phyloP scores from a whole-genome alignment of 148 eudicot species.

The Pharnaceum exiguum region DNA sequence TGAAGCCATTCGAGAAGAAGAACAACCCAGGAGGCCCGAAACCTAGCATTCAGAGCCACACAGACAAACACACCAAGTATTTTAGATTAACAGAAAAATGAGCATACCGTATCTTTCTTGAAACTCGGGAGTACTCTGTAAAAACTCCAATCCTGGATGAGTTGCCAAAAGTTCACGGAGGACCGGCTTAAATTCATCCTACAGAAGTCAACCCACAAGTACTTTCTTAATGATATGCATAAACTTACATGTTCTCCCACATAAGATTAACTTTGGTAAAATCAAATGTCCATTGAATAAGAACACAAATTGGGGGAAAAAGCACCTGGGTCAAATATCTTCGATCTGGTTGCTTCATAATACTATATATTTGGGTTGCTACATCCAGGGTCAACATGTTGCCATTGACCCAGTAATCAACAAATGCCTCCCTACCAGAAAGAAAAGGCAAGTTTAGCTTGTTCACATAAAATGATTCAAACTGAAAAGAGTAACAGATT shows the following conservation, averaged over 20 bases:
- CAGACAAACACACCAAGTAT: too few species aligned
- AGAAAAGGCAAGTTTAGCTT: too few species aligned
- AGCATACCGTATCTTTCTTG: conserved; percentile 92
- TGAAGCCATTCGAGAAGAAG: too few species aligned
- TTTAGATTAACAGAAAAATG: background rate
- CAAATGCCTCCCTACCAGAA: conserved; percentile 94
- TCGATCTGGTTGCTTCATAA: conserved; percentile 73
- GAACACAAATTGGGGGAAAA: background rate
- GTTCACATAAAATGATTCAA: background rate
- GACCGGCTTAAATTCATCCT: conserved; percentile 92
- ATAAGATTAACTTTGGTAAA: background rate
- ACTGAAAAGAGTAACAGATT: background rate
- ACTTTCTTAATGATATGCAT: background rate
- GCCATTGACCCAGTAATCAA: conserved; percentile 85
- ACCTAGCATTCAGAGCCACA: background rate
- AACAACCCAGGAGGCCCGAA: too few species aligned
- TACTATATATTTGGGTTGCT: conserved; percentile 66
- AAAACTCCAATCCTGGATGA: conserved; percentile 94
- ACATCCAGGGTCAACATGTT: conserved; percentile 79
- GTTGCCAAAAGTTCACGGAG: conserved; percentile 87
- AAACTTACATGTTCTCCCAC: background rate
- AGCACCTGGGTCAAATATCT: conserved; percentile 66
- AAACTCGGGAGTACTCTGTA: conserved; percentile 90
- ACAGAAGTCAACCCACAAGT: background rate
- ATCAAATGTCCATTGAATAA: background rate